Base-by-base conservation (phyloP, 352 stramenopile genomes). In the Globisporangium takayamanum region DNA sequence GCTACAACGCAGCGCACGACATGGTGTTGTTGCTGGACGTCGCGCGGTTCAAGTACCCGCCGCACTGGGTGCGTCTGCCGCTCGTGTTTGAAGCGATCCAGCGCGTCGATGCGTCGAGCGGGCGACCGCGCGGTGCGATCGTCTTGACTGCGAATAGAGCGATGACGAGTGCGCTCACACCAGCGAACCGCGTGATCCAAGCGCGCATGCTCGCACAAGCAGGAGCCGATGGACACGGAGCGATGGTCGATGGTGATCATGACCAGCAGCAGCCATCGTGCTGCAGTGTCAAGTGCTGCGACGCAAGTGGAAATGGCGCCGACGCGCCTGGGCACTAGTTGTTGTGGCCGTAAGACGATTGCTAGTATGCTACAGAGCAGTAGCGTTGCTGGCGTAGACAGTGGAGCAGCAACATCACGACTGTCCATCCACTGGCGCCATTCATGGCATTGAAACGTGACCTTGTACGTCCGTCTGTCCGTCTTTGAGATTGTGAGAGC, bases 11-110 rank as follows among this genome's bases (percentile, higher is more conserved):
- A 45, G 78, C 72, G 64, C 79, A 78, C 15, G 94, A 98, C 54
- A 88, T 92, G 76, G 92, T 98, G 49, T 73, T 99, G 22, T 82
- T 99, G 41, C 74, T 99, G 56, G 97, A 99, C 63, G 96, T 97
- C 10, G 94, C 95, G 41, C 74, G 93, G 26, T 98, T 98, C 79
- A 98, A 98, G 73, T 98, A 99, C 70, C 87, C 94, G 20, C 95
- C 96, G 47, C 81, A 92, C 60, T 92, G 82, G 82, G 76, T 92
- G 30, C 73, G 74, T 44, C 67, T 92, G 30, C 75, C 74, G 26
- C 60, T 68, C 6, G 69, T 84, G 25, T 77, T 74, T 28, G 64
- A 84, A 45, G 60, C 79, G 28, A 84, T 89, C 70, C 72, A 85
- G 52, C 55, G 44, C 18, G 39, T 88, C 26, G 74, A 85, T 25